Evolutionary conservation across 1,284 basidiomycete species (phyloP), one percentile per base, ranked within the genome.

Genomic region (Coriolopsis trogii): DNA sequence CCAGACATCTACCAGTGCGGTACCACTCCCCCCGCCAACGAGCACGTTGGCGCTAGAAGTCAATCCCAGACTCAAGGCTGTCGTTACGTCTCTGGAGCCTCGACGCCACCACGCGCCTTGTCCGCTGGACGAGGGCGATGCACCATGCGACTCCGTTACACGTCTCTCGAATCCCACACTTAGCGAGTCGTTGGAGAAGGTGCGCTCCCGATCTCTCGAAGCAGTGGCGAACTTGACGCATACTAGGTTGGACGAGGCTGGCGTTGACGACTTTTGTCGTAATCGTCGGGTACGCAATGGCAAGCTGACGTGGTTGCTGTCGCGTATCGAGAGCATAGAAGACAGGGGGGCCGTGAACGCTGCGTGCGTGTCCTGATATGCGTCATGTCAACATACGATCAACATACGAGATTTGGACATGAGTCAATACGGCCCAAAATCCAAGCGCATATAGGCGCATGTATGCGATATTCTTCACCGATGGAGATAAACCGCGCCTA

Each of bases 101-200:
- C 64, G 54, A 9, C 64, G 47, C 57, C 60, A 67, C 64, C 64
- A 66, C 12, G 54, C 39, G 28, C 51, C 40, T 8, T 53, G 56
- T 1, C 40, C 39, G 10, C 41, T 36, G 33, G 13, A 16, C 46
- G 25, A 30, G 45, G 39, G 15, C 39, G 38, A 15, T 15, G 26
- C 6, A 18, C 28, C 40, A 10, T 26, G 26, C 4, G 40, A 25
- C 10, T 55, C 52, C 0, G 44, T 38, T 2, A 39, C 15, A 5
- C 31, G 20, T 0, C 37, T 38, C 4, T 59, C 53, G 18, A 43
- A 46, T 0, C 36, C 31, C 2, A 36, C 29, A 3, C 41, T 26
- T 1, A 40, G 26, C 4, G 46, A 46, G 1, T 59, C 57, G 23
- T 51, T 29, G 16, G 49, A 49, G 49, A 53, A 51, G 3, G 51